Percentiles rank a stretch among this genome's conserved stretches.
Conservation (phyloP, 108 stramenopile genomes). For the Fistulifera solaris region DNA sequence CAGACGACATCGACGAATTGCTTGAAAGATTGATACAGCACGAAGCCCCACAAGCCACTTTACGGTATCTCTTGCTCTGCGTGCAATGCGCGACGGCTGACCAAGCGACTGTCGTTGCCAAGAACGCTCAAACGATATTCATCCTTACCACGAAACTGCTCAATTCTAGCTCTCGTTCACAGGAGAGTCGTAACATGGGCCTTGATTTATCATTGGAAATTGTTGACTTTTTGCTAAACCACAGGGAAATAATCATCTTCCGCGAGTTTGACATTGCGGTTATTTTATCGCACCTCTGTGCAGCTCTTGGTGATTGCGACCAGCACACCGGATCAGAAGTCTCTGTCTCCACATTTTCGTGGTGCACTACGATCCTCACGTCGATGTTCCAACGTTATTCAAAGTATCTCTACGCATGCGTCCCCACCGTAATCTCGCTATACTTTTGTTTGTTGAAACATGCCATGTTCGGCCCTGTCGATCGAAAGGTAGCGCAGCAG, state of each 20-base stretch:
- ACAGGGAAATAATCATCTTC: conserved; percentile 2
- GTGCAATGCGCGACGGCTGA: background rate
- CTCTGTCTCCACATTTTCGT: conserved; percentile 19
- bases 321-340: conserved; percentile 12
- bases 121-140: background rate
- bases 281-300: background rate
- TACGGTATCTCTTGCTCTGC: background rate
- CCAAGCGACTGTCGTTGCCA: conserved; percentile 4
- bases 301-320: background rate
- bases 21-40: conserved; percentile 6
- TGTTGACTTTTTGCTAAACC: background rate
- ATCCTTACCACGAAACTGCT: background rate
- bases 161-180: background rate
- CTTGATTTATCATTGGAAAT: background rate
- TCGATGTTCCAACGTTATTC: conserved; percentile 59
- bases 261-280: conserved; percentile 2
- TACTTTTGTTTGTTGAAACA: conserved; percentile 30
- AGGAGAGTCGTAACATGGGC: background rate
- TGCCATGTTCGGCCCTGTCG: conserved; percentile 14
- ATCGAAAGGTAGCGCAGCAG: conserved; percentile 9
- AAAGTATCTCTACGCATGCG: conserved; percentile 63
- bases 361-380: conserved; percentile 36
- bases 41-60: background rate
- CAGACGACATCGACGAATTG: conserved; percentile 6
- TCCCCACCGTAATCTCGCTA: conserved; percentile 33